Conservation (phyloP, 1,284 basidiomycete species). For the Sanghuangporus weigelae region DNA sequence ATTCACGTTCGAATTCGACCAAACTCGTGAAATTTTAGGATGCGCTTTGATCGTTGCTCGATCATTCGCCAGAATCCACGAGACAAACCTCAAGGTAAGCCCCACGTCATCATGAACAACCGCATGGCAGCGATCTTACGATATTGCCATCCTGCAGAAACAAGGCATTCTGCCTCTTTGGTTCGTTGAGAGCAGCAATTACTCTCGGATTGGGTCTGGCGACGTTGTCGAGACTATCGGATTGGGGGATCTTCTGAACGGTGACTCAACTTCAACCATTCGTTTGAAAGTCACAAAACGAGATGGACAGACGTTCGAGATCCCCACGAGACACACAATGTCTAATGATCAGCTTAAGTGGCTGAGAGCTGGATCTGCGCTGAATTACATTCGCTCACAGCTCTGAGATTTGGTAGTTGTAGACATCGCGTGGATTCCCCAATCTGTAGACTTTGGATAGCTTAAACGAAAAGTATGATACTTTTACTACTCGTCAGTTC, state of each 20-base stretch:
- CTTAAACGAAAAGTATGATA: background rate
- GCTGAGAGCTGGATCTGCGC: conserved; percentile 80
- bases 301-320: conserved; percentile 58
- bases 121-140: background rate
- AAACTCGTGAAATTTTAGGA: conserved; percentile 38
- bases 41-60: conserved; percentile 81
- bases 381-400: conserved; percentile 76
- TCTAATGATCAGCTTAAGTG: conserved; percentile 85
- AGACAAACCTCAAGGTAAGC: conserved; percentile 89
- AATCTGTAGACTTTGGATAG: background rate
- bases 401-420: conserved; percentile 22
- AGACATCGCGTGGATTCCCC: background rate
- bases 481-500: background rate
- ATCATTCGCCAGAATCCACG: conserved; percentile 98
- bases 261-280: conserved; percentile 46
- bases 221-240: conserved; percentile 61
- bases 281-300: conserved; percentile 67
- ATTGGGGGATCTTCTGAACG: conserved; percentile 52
- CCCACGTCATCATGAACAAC: no score
- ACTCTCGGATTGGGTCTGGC: conserved; percentile 75
- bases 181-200: conserved; percentile 85
- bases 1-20: background rate
- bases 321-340: conserved; percentile 84
- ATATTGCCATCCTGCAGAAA: conserved; percentile 52
- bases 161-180: conserved; percentile 92